Evolutionary conservation across 345 rosid species (phyloP), one percentile per base, ranked within the genome.

Genomic region (Litchi chinensis): DNA sequence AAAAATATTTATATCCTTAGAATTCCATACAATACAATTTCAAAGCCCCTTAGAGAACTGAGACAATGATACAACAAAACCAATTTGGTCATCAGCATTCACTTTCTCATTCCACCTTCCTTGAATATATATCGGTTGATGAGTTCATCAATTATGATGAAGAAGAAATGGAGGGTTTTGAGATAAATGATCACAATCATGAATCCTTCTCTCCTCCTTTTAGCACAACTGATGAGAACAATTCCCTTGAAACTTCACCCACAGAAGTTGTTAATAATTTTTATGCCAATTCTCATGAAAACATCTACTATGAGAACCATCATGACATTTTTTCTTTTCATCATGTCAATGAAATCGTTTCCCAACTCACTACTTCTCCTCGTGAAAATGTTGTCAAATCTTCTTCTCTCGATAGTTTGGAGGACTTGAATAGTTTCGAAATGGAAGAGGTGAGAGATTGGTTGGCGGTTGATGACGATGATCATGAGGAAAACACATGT

Each of bases 391-490:
- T 54, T 3, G 19, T 41, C 10, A 39, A 9, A 63, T 44, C 6
- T 21, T 75, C 28, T 16, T 75, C 70, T 5, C 57, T 75, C 32
- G 69, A 63, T 18, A 10, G 13, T 44, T 41, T 72, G 37, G 68
- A 73, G 54, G 76, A 60, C 13, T 73, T 73, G 11, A 48, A 73
- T 19, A 73, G 15, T 46, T 28, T 12, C 37, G 67, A 73, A 18
- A 59, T 76, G 10, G 78, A 76, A 7, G 78, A 76, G 5, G 19
- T 76, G 15, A 75, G 18, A 64, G 70, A 32, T 8, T 75, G 68
- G 78, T 65, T 75, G 13, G 71, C 66, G 46, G 28, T 5, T 65
- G 78, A 48, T 7, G 57, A 52, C 2, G 24, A 71, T 15, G 41
- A 50, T 5, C 44, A 24, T 24, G 63, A 26, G 15, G 63, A 26